phyloP scores from a whole-genome alignment of 257 asterid species.

The Verbascum thapsus region DNA sequence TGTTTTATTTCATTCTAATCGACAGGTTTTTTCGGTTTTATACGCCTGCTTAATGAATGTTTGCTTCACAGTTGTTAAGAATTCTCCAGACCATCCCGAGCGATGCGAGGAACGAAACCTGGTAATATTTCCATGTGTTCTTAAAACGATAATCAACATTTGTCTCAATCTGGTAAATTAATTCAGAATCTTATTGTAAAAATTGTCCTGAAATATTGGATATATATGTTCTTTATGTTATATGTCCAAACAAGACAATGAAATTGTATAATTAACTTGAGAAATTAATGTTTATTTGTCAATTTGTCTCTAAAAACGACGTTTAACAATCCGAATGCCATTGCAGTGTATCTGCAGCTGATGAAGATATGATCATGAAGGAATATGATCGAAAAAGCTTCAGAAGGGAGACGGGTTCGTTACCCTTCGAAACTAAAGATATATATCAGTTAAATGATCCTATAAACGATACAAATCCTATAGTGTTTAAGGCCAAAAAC shows the following conservation, averaged over 20 bases:
- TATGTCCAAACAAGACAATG: background rate
- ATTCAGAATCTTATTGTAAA: background rate
- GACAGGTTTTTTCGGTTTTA: conserved; percentile 22
- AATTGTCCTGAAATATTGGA: background rate
- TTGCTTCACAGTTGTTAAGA: conserved; percentile 64
- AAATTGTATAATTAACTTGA: background rate
- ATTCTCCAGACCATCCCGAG: conserved; percentile 60
- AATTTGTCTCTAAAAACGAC: conserved; percentile 21
- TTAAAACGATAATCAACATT: background rate
- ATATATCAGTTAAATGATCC: conserved; percentile 28
- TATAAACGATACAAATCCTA: conserved; percentile 24
- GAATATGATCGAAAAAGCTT: conserved; percentile 42
- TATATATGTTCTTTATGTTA: background rate
- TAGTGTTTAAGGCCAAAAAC: conserved; percentile 25
- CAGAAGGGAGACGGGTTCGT: conserved; percentile 36
- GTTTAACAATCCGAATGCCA: conserved; percentile 38
- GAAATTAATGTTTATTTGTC: conserved; percentile 4
- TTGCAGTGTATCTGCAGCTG: conserved; percentile 47
- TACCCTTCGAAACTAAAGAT: conserved; percentile 33
- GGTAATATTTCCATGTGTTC: conserved; percentile 43
- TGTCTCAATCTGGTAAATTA: conserved; percentile 8
- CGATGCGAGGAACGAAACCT: conserved; percentile 48
- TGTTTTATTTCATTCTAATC: conserved; percentile 13
- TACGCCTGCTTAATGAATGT: conserved; percentile 52
- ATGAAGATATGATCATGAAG: conserved; percentile 48